phyloP scores from a whole-genome alignment of 768 basidiomycete genomes.

The Strobilomyces confusus region DNA sequence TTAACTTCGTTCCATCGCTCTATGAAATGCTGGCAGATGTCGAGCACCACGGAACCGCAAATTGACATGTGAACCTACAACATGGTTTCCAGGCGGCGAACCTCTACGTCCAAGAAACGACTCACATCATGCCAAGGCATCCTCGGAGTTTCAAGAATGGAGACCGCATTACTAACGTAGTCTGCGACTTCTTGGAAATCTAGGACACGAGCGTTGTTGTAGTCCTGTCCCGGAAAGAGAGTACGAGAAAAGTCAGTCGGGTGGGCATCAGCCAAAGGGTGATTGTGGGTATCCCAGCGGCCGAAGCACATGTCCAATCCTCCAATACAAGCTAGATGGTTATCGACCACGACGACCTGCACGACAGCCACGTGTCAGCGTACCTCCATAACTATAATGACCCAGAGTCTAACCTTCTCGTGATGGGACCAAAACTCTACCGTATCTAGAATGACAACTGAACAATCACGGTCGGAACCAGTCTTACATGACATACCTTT shows the following conservation, averaged over 20 bases:
- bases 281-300: slow-evolving; percentile 91
- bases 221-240: slow-evolving; percentile 92
- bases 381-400: neutral
- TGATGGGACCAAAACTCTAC: slow-evolving; percentile 92
- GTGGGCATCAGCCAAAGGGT: slow-evolving; percentile 90
- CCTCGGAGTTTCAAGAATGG: slow-evolving; percentile 61
- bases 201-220: slow-evolving; percentile 82
- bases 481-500: slow-evolving; percentile 43
- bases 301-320: slow-evolving; percentile 97
- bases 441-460: slow-evolving; percentile 42
- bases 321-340: slow-evolving; percentile 81
- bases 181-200: slow-evolving; percentile 84
- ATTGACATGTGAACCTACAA: slow-evolving; percentile 79
- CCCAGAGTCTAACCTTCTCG: slow-evolving; percentile 60
- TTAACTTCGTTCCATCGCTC: slow-evolving; percentile 93
- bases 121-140: slow-evolving; percentile 98
- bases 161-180: slow-evolving; percentile 67
- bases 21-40: slow-evolving; percentile 89
- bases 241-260: slow-evolving; percentile 78
- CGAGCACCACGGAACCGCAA: slow-evolving; percentile 76
- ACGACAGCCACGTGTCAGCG: neutral
- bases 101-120: slow-evolving; percentile 4
- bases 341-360: slow-evolving; percentile 79
- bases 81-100: neutral
- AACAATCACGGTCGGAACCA: neutral